Base-by-base conservation (phyloP, 2,329 filamentous ascomycete genomes). In the Claviceps sp. region DNA sequence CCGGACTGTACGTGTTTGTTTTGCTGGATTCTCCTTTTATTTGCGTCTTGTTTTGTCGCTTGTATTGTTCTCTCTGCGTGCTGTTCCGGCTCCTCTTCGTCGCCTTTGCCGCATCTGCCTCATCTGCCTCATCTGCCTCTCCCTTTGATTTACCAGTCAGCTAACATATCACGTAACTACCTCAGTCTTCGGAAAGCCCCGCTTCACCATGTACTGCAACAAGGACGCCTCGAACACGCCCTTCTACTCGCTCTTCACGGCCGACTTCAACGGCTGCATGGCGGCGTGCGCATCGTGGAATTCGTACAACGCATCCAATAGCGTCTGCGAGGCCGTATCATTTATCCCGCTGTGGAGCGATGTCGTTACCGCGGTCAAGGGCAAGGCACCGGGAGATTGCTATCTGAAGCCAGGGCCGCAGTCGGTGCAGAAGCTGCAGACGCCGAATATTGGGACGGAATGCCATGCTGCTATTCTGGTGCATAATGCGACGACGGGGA, bases 201-300 rank as follows among this genome's bases (percentile, higher is more conserved):
- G 59, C 3, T 75, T 67, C 58, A 69, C 61, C 29, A 67, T 73
- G 50, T 68, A 67, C 58, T 74, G 72, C 65, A 71, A 73, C 54
- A 62, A 58, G 29, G 68, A 75, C 54, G 62, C 71, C 4, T 60
- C 65, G 3, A 65, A 66, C 45, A 17, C 53, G 0, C 66, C 69
- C 1, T 52, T 75, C 2, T 60, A 66, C 51, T 67, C 67, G 0
- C 59, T 75, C 7, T 75, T 74, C 56, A 64, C 68, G 5, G 61
- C 65, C 48, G 64, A 67, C 56, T 71, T 75, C 46, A 60, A 66
- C 58, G 65, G 66, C 29, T 75, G 72, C 61, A 73, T 75, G 58
- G 71, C 75, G 55, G 70, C 71, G 9, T 75, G 72, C 60, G 68
- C 70, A 8, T 63, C 64, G 4, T 75, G 57, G 57, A 59, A 59